Base-by-base conservation (phyloP, 2,329 filamentous ascomycete genomes). In the Xylariaceae sp. region DNA sequence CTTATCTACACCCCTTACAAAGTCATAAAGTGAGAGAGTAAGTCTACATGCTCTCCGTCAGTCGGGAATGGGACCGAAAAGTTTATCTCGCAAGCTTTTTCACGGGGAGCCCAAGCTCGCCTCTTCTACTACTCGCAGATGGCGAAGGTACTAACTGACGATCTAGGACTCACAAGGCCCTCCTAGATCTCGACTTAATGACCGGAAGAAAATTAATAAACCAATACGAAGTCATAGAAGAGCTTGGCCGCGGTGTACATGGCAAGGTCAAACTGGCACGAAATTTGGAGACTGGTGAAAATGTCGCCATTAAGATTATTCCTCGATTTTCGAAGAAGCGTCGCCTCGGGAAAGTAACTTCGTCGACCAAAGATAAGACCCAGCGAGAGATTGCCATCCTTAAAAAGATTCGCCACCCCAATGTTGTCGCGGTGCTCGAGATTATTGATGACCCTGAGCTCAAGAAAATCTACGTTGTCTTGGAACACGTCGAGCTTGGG, bases 291-390 rank as follows among this genome's bases (percentile, higher is more conserved):
- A 91, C 83, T 1, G 80, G 81, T 57, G 85, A 89, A 49, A 86
- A 87, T 67, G 92, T 99, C 3, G 94, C 94, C 53, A 96, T 99
- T 79, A 99, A 99, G 75, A 99, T 99, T 65, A 95, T 99, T 44
- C 90, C 95, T 54, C 85, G 94, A 36, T 96, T 94, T 68, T 95
- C 92, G 49, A 96, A 95, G 74, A 90, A 89, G 64, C 85, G 92
- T 52, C 88, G 92, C 22, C 79, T 99, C n/a, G 94, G 94, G 49
- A 88, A 88, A 67, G 86, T 92, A 52, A 85, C 80, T 1, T 81
- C 83, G 65, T 81, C 81, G 1, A 82, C 80, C 2, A 80, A 85
- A 65, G 86, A 89, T 70, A 92, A 92, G 76, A 90, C 89, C 53
- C 96, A 96, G 75, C 87, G 88, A 68, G 94, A 99, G 74, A 95